phyloP scores from a whole-genome alignment of 139 green algal genomes.

The Nannochloris sp. region DNA sequence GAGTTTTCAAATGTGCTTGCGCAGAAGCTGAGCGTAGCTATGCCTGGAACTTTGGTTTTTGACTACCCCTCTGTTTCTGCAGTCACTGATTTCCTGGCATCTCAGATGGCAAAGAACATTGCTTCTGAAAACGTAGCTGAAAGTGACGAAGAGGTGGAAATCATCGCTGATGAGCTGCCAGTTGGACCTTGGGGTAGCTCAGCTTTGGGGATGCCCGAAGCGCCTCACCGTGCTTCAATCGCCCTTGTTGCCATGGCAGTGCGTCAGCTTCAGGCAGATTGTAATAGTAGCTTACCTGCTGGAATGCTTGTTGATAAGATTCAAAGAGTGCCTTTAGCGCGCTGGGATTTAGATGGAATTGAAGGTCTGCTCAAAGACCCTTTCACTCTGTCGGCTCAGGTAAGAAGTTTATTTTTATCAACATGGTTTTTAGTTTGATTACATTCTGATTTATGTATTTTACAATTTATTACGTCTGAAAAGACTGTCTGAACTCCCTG shows the following conservation, averaged over 20 bases:
- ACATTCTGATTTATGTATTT: too few species aligned
- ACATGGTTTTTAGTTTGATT: too few species aligned
- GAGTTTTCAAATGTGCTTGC: conserved; percentile 60
- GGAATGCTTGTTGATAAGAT: conserved; percentile 12
- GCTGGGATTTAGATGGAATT: conserved; percentile 40
- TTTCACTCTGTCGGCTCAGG: conserved; percentile 11
- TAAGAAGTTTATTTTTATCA: background rate
- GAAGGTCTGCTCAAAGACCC: conserved; percentile 5
- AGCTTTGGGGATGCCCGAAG: background rate
- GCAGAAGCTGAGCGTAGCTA: conserved; percentile 31
- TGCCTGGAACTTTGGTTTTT: conserved; percentile 60
- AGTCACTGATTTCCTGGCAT: conserved; percentile 18
- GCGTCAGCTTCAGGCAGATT: background rate
- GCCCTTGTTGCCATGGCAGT: background rate
- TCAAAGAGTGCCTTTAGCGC: conserved; percentile 28
- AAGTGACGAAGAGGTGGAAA: background rate
- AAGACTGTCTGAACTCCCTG: background rate
- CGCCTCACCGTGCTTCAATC: background rate
- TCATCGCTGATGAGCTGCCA: background rate
- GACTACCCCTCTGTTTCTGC: conserved; percentile 53
- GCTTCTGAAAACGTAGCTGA: background rate
- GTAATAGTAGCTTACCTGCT: background rate
- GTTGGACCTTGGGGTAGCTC: background rate
- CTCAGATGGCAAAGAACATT: conserved; percentile 7
- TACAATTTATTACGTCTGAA: too few species aligned